Evolutionary conservation across 1,284 basidiomycete genomes (phyloP).

Genomic region (Ustilago shanxiensis): DNA sequence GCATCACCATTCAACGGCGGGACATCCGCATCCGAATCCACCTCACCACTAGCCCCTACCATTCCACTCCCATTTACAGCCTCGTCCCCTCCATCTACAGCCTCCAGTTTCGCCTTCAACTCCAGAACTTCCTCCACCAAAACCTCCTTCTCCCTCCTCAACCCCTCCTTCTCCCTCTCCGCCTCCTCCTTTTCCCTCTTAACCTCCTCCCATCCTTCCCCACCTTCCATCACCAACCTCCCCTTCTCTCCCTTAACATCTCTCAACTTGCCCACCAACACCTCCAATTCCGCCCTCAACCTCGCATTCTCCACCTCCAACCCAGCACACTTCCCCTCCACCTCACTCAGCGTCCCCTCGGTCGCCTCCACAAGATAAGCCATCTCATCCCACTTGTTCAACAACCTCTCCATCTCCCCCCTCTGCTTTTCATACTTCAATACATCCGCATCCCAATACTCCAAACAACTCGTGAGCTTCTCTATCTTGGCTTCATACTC

Average conservation of each 20-base stretch:
- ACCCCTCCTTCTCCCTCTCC: conserved; percentile 18
- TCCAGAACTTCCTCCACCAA: conserved; percentile 21
- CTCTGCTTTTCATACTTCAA: conserved; percentile 60
- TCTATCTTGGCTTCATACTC: conserved; percentile 57
- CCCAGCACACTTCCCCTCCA: conserved; percentile 14
- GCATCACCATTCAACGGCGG: conserved; percentile 2
- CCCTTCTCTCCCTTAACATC: conserved; percentile 27
- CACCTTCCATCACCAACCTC: conserved; percentile 5
- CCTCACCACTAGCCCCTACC: not conserved
- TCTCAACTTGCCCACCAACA: conserved; percentile 1
- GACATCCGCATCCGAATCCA: conserved; percentile 7
- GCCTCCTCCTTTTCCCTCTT: not conserved
- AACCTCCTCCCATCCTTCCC: not conserved
- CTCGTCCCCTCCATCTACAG: not conserved
- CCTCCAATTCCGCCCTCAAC: conserved; percentile 30
- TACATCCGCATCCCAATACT: conserved; percentile 64
- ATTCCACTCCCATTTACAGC: conserved; percentile 1
- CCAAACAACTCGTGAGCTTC: conserved; percentile 49
- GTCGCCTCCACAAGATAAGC: conserved; percentile 56
- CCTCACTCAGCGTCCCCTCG: conserved; percentile 37
- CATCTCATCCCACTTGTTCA: conserved; percentile 61
- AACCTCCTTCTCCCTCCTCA: conserved; percentile 16
- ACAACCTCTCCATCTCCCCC: conserved; percentile 60
- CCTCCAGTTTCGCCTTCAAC: conserved; percentile 28
- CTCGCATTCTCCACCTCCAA: conserved; percentile 41